Evolutionary conservation across 306 rosid species (phyloP), one percentile per base, ranked within the genome.

Genomic region (Arachis hypogaea): DNA sequence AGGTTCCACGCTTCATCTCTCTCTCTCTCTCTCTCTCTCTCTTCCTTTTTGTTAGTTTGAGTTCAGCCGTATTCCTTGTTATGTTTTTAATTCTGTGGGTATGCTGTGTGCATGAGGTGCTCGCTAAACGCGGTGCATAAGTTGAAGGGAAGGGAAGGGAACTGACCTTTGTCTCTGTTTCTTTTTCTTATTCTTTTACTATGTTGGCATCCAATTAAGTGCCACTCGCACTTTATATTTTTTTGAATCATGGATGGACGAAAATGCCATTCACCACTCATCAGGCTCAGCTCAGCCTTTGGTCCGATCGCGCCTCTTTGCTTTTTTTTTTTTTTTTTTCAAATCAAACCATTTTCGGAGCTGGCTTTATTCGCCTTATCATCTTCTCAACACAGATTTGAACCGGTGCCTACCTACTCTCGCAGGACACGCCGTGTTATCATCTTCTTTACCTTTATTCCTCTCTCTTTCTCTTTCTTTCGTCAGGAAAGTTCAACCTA

Each of bases 1-100:
- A 89, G 97, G 98, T 93, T 73, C 16, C 83, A 43, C 47, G 7
- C 73, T 44, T 11, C 36, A n/a, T 40, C 45, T 3, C n/a, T 63
- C 63, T 16, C 3, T 46, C 41, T 46, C 33, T n/a, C 41, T 46
- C 33, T n/a, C 45, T 61, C 50, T 33, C 11, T 9, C 41, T 46
- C 33, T n/a, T 18, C 5, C 45, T 58, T 59, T 36, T 51, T 49
- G 7, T 29, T 54, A 4, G 6, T 56, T 62, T 52, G 3, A 1
- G 12, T 44, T 68, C 62, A 9, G 14, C 2, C 8, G 69, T 50
- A 8, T 46, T 46, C 3, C 11, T 46, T 57, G 52, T 33, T 51
- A 47, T 7, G 16, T 52, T n/a, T 51, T n/a, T 11, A 4, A 16
- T 41, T 0, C 7, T 7, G 46, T 61, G 45, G 1, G 0, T 11